Conservation (phyloP, 2,329 filamentous ascomycete genomes). For the Parasarocladium wereldwijsianum region DNA sequence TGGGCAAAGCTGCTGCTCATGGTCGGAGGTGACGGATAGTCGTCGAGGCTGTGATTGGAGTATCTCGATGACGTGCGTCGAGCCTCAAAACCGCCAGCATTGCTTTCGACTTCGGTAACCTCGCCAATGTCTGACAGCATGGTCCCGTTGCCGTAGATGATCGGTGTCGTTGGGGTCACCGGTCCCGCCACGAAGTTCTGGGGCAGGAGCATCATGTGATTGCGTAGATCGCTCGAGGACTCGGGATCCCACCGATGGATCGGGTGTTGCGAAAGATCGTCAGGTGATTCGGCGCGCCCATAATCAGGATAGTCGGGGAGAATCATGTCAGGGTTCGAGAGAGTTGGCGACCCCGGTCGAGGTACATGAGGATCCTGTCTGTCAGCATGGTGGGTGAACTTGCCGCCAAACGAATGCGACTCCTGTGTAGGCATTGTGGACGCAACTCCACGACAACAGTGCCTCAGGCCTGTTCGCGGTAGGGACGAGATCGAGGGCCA, state of each 20-base stretch:
- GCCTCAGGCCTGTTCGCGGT: too few species aligned
- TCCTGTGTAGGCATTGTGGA: conserved; percentile 18
- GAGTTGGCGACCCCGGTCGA: conserved; percentile 61
- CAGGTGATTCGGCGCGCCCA: conserved; percentile 39
- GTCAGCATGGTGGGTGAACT: conserved; percentile 14
- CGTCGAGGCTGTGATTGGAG: conserved; percentile 18
- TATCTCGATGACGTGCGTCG: conserved; percentile 21
- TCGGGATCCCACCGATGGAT: conserved; percentile 37
- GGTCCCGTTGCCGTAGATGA: conserved; percentile 55
- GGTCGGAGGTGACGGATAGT: conserved; percentile 25
- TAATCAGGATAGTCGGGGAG: conserved; percentile 62
- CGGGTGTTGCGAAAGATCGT: conserved; percentile 34
- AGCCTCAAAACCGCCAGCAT: conserved; percentile 22
- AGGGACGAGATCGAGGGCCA: too few species aligned
- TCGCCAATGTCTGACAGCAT: conserved; percentile 53
- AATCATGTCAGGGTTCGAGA: conserved; percentile 93
- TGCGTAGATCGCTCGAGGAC: conserved; percentile 14
- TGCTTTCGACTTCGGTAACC: conserved; percentile 39
- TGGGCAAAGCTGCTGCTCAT: conserved; percentile 26
- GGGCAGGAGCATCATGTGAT: conserved; percentile 16
- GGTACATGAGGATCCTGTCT: conserved; percentile 24
- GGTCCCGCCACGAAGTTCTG: conserved; percentile 26
- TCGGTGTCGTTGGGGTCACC: conserved; percentile 42
- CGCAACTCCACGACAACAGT: too few species aligned
- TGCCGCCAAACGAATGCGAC: conserved; percentile 11